These are phyloP conservation scores for Inga oerstediana DNA, from an alignment of 306 rosid genomes.

Conservation along the genomic window DNA sequence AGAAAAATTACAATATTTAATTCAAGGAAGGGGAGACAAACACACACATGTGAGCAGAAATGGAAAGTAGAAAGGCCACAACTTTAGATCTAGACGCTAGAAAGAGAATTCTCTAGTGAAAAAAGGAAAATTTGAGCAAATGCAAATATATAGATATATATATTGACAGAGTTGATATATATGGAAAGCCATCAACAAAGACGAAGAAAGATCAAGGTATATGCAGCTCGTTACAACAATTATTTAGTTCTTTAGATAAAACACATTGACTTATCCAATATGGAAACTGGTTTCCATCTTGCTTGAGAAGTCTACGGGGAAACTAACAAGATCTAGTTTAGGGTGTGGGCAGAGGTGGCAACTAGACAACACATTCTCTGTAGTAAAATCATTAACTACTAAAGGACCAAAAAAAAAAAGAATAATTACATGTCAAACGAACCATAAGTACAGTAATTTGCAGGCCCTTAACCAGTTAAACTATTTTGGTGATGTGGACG, in stretches of 20 bases:
- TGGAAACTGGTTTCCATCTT: conserved; percentile 1
- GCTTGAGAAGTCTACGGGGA: not conserved
- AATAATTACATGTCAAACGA: not conserved
- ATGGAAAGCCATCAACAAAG: conserved; percentile 26
- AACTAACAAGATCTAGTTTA: not conserved
- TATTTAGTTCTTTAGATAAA: not conserved
- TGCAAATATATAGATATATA: not conserved
- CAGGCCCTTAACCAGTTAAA: not conserved
- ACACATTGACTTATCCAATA: conserved; percentile 1
- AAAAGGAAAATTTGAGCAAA: conserved; percentile 13
- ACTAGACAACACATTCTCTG: not conserved
- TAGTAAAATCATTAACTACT: not conserved
- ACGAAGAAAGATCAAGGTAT: not conserved
- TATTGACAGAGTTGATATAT: not conserved
- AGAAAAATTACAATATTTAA: conserved; percentile 35
- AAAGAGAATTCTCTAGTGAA: conserved; percentile 10
- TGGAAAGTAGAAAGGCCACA: not conserved
- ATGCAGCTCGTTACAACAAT: not conserved
- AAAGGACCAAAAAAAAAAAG: not conserved
- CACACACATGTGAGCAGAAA: not conserved
- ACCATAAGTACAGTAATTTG: not conserved
- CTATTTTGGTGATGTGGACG: no score
- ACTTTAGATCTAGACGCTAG: not conserved
- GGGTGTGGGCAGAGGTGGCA: not conserved
- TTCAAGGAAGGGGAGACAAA: not conserved